These are phyloP conservation scores for Debaryomycetaceae sp. DNA, from an alignment of 1,139 yeast genomes.

Conservation along the genomic window DNA sequence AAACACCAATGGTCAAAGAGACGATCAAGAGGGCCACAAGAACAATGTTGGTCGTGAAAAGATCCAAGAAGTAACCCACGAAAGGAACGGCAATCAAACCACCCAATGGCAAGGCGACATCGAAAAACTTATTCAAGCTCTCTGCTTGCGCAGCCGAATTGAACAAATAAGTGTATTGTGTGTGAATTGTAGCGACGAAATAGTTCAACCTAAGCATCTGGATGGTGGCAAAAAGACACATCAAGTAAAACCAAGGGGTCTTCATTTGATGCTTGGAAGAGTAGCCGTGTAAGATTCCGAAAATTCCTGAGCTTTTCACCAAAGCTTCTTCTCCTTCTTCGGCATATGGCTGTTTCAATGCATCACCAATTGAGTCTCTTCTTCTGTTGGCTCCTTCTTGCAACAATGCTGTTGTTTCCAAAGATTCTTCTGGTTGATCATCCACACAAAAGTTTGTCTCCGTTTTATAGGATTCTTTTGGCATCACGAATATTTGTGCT, in stretches of 20 bases:
- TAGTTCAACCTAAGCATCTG: constrained; percentile 46
- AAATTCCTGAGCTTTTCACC: constrained; percentile 33
- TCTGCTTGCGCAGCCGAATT: constrained; percentile 25
- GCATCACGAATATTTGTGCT: constrained; percentile 42
- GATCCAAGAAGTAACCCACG: constrained; percentile 39
- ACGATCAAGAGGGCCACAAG: constrained; percentile 25
- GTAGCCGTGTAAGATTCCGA: constrained; percentile 44
- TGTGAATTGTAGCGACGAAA: constrained; percentile 43
- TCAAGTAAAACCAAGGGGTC: constrained; percentile 42
- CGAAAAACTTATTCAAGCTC: constrained; percentile 34
- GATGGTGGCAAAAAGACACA: constrained; percentile 37
- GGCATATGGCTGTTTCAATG: constrained; percentile 43
- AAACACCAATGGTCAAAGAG: constrained; percentile 34
- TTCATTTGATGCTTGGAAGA: constrained; percentile 38
- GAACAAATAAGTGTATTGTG: constrained; percentile 43
- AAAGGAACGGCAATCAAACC: constrained; percentile 43
- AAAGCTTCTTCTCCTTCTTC: constrained; percentile 37
- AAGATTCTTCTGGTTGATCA: constrained; percentile 13
- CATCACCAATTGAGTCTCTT: constrained; percentile 46
- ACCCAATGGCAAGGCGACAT: constrained; percentile 45
- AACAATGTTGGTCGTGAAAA: constrained; percentile 32
- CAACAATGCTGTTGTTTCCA: constrained; percentile 22
- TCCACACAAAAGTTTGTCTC: constrained; percentile 25
- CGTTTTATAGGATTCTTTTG: constrained; percentile 37
- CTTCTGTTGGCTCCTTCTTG: constrained; percentile 13